Percentiles rank a stretch among this genome's conserved stretches.
Conservation (phyloP, 768 basidiomycete species). For the Leccinellum rugosiceps region DNA sequence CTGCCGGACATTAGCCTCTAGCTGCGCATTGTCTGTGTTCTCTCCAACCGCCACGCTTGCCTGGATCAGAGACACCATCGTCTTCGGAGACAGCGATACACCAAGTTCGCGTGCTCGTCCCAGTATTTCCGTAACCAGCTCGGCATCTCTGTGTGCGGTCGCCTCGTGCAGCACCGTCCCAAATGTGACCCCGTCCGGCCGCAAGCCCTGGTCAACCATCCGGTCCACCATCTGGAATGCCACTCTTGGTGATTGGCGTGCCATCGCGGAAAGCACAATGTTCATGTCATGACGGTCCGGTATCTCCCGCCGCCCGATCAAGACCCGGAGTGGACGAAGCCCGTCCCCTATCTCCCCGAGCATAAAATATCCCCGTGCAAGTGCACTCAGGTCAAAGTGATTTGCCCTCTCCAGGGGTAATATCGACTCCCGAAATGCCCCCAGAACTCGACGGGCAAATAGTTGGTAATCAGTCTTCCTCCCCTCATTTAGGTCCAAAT, state of each 20-base stretch:
- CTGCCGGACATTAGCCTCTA: slow-evolving; percentile 36
- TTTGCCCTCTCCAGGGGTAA: slow-evolving; percentile 44
- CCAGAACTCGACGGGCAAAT: slow-evolving; percentile 47
- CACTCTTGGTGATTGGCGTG: slow-evolving; percentile 43
- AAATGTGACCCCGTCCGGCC: slow-evolving; percentile 53
- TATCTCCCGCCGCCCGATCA: slow-evolving; percentile 47
- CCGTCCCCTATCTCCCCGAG: slow-evolving; percentile 48
- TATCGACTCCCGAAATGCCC: slow-evolving; percentile 41
- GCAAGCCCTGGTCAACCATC: slow-evolving; percentile 47
- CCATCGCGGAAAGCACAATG: slow-evolving; percentile 54
- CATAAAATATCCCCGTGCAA: slow-evolving; percentile 62
- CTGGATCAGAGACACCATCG: slow-evolving; percentile 47
- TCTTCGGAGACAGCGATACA: slow-evolving; percentile 44
- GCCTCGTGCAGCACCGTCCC: slow-evolving; percentile 65
- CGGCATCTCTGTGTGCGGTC: slow-evolving; percentile 39
- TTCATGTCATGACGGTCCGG: slow-evolving; percentile 67
- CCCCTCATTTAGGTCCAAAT: neutral
- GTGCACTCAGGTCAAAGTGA: slow-evolving; percentile 53
- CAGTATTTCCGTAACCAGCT: slow-evolving; percentile 44
- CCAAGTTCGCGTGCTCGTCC: slow-evolving; percentile 36
- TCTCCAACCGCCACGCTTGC: slow-evolving; percentile 32
- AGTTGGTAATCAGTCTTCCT: slow-evolving; percentile 14
- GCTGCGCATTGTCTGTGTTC: slow-evolving; percentile 24
- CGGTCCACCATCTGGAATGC: slow-evolving; percentile 48
- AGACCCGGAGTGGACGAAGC: slow-evolving; percentile 42